These are phyloP conservation scores for Trichocladium uniseriatum DNA, from an alignment of 495 filamentous ascomycete genomes.

Conservation along the genomic window DNA sequence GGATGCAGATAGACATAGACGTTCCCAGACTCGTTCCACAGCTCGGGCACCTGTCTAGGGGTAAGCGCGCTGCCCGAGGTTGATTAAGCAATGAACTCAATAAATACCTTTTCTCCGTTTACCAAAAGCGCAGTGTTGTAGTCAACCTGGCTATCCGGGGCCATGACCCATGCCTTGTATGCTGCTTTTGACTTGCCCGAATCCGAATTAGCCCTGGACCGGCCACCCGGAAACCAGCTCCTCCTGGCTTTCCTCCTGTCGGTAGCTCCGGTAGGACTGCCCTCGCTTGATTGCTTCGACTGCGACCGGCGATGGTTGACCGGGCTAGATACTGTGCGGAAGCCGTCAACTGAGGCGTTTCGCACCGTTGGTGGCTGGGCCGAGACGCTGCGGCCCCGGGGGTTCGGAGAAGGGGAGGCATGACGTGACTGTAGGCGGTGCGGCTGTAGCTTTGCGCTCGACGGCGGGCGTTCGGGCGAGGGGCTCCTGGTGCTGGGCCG, in stretches of 20 bases:
- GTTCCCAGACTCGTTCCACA: constrained; percentile 81
- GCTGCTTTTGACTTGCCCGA: constrained; percentile 14
- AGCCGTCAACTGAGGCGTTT: constrained; percentile 15
- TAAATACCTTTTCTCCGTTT: constrained; percentile 50
- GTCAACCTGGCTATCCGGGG: constrained; percentile 45
- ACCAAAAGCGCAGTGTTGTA: constrained; percentile 52
- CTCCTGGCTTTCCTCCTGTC: constrained; percentile 26
- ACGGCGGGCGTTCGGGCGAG: constrained; percentile 4
- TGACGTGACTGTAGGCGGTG: constrained; percentile 21
- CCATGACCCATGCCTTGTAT: constrained; percentile 54
- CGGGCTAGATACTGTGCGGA: constrained; percentile 20
- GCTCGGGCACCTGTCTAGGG: constrained; percentile 56
- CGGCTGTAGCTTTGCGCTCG: constrained; percentile 17
- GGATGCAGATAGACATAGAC: constrained; percentile 79
- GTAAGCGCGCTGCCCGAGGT: neutral
- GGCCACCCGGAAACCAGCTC: constrained; percentile 38
- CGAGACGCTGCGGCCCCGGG: constrained; percentile 32
- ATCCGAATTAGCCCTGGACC: constrained; percentile 36
- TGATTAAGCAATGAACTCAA: neutral
- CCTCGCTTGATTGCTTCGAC: constrained; percentile 22
- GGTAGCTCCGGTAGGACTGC: constrained; percentile 22
- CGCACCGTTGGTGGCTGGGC: constrained; percentile 26
- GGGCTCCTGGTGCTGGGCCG: constrained; percentile 2
- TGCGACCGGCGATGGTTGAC: neutral
- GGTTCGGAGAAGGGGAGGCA: constrained; percentile 20